These are phyloP conservation scores for Thozetella sp. DNA, from an alignment of 495 filamentous ascomycete genomes.

Conservation along the genomic window DNA sequence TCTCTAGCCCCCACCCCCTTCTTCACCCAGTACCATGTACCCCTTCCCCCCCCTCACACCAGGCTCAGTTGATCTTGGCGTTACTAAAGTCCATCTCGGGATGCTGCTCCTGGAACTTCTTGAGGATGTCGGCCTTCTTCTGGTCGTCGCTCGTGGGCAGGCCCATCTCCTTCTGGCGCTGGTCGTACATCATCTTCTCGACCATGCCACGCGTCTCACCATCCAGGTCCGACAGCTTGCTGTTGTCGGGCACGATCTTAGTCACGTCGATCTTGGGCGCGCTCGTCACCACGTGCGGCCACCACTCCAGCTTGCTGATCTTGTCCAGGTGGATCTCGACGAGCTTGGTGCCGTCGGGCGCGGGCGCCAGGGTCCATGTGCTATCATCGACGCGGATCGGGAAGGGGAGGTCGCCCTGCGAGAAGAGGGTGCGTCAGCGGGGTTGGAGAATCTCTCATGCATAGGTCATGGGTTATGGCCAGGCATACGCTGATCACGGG, in stretches of 20 bases:
- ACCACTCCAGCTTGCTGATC: constrained; percentile 97
- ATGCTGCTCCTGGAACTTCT: constrained; percentile 79
- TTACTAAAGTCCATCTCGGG: constrained; percentile 85
- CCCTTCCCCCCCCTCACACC: neutral
- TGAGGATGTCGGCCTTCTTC: constrained; percentile 87
- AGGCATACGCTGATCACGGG: constrained; percentile 76
- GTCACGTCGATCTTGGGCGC: constrained; percentile 91
- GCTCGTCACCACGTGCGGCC: constrained; percentile 82
- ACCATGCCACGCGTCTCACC: constrained; percentile 97
- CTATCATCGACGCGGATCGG: constrained; percentile 80
- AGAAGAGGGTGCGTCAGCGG: neutral
- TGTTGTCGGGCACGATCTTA: constrained; percentile 93
- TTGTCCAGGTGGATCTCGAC: constrained; percentile 94
- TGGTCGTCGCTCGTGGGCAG: constrained; percentile 87
- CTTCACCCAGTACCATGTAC: too few relatives aligned
- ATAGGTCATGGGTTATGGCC: neutral
- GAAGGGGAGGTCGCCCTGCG: constrained; percentile 82
- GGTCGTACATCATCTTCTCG: constrained; percentile 99
- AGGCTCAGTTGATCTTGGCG: constrained; percentile 66
- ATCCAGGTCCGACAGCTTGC: constrained; percentile 86
- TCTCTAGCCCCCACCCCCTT: neutral
- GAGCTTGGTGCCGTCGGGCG: constrained; percentile 66
- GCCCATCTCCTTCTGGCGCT: constrained; percentile 92
- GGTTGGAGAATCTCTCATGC: neutral
- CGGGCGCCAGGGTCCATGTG: constrained; percentile 88